Conservation (phyloP, 192 early-diverging fungal genomes). For the Lunasporangiospora selenospora region DNA sequence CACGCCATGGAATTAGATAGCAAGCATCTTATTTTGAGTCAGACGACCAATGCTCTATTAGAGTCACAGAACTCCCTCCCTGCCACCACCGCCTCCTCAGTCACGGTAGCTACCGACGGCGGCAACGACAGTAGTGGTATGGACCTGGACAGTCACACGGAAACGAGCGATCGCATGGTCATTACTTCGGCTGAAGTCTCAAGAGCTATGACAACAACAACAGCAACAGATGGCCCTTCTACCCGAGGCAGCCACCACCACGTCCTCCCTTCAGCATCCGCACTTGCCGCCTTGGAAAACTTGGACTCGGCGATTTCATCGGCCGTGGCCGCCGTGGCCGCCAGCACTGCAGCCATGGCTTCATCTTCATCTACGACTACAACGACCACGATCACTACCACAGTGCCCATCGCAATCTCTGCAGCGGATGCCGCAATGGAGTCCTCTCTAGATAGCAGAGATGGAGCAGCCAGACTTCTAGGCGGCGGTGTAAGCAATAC, state of each 20-base stretch:
- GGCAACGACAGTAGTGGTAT: background rate
- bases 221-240: too few relatives aligned
- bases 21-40: conserved; percentile 3
- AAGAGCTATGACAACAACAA: too few relatives aligned
- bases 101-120: background rate
- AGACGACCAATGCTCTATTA: background rate
- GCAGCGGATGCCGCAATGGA: background rate
- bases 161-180: too few relatives aligned
- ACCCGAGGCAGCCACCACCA: too few relatives aligned
- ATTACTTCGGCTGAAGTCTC: too few relatives aligned
- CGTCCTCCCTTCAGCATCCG: too few relatives aligned
- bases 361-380: background rate
- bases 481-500: background rate
- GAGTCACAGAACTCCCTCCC: conserved; percentile 1
- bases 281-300: conserved; percentile 4
- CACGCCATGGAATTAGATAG: background rate
- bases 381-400: background rate
- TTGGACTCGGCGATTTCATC: conserved; percentile 16
- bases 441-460: too few relatives aligned
- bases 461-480: too few relatives aligned
- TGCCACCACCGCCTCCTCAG: background rate
- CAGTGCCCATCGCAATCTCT: background rate
- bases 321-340: conserved; percentile 9
- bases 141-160: background rate
- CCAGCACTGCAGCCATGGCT: background rate